phyloP scores from a whole-genome alignment of 768 basidiomycete genomes.

The Boletus rubescentipes region DNA sequence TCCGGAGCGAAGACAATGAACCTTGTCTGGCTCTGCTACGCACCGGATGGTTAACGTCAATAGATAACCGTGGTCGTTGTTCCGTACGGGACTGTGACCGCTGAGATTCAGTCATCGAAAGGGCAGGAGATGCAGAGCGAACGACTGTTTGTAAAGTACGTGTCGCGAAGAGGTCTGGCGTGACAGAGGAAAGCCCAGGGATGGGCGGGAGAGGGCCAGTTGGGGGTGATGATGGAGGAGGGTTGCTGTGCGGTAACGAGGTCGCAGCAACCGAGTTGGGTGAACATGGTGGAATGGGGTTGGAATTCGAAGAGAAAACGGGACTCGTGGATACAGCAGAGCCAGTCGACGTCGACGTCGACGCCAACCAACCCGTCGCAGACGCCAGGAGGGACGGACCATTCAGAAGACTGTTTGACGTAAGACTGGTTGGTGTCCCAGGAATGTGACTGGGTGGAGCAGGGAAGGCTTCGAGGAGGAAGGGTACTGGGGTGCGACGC shows the following conservation, averaged over 20 bases:
- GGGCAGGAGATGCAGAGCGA: slow-evolving; percentile 23
- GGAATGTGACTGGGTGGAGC: slow-evolving; percentile 35
- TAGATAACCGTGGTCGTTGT: slow-evolving; percentile 17
- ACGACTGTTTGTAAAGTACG: slow-evolving; percentile 28
- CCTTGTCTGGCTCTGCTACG: slow-evolving; percentile 24
- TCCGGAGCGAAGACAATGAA: slow-evolving; percentile 30
- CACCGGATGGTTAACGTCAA: slow-evolving; percentile 13
- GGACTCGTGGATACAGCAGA: slow-evolving; percentile 3
- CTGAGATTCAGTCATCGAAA: slow-evolving; percentile 18
- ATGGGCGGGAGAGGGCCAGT: slow-evolving; percentile 60
- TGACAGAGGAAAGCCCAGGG: slow-evolving; percentile 61
- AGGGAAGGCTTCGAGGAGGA: slow-evolving; percentile 39
- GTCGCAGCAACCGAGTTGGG: slow-evolving; percentile 13
- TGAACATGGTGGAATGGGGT: slow-evolving; percentile 9
- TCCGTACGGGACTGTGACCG: slow-evolving; percentile 20
- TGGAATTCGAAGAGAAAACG: slow-evolving; percentile 1
- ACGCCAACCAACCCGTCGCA: slow-evolving; percentile 1
- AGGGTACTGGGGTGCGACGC: slow-evolving; percentile 35
- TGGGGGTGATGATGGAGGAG: slow-evolving; percentile 60
- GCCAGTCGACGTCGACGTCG: slow-evolving; percentile 6
- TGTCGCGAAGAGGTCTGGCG: slow-evolving; percentile 45
- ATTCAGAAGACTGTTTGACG: slow-evolving; percentile 1
- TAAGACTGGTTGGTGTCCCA: slow-evolving; percentile 19
- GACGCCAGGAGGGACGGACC: slow-evolving; percentile 17
- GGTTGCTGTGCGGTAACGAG: slow-evolving; percentile 35